Base-by-base conservation (phyloP, 768 basidiomycete genomes). In the Suillus discolor region DNA sequence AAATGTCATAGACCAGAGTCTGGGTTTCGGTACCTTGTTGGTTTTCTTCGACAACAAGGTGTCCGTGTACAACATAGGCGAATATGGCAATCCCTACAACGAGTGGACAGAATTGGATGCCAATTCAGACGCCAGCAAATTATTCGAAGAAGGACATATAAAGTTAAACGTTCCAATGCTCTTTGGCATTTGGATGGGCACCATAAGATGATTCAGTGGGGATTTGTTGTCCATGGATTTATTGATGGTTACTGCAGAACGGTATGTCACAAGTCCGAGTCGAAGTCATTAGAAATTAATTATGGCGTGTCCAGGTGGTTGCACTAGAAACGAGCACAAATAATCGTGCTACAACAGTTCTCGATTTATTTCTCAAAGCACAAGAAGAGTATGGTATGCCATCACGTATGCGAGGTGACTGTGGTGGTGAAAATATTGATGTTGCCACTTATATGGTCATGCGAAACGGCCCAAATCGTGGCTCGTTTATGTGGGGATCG, bases 401-500 rank as follows among this genome's bases (percentile, higher is more conserved):
- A 0, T 79, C 63, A 18, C 51, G 65, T 2, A 68, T 79, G 7
- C 41, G 64, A 45, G 74, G 77, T 1, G 74, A 79, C 55, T 59
- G 57, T n/a, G 75, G 74, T 9, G 71, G 74, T 7, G 72, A 79
- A 57, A 79, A 79, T 51, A 63, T 72, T 0, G 66, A 69, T 18
- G 70, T 77, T 25, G 69, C 74, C 0, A 45, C 61, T 0, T 73
- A 67, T 55, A 79, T 79, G 77, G 67, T 79, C 7, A 61, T 67
- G 61, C 44, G 66, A 11, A 55, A 42, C 45, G 76, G 78, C 1
- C 53, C 69, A 0, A 72, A 77, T 20, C 39, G 55, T 0, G 57
- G 65, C 1, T 75, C 70, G 0, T 79, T 76, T 45, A 53, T 80
- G 13, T 79, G 74, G 75, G 75, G 71, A 31, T 63, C 59, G 69